A percentile compares a stretch with the other conserved stretches of the same genome.
Evolutionary conservation across 1,139 yeast genomes (phyloP).

Genomic region (Candida glucosophila): DNA sequence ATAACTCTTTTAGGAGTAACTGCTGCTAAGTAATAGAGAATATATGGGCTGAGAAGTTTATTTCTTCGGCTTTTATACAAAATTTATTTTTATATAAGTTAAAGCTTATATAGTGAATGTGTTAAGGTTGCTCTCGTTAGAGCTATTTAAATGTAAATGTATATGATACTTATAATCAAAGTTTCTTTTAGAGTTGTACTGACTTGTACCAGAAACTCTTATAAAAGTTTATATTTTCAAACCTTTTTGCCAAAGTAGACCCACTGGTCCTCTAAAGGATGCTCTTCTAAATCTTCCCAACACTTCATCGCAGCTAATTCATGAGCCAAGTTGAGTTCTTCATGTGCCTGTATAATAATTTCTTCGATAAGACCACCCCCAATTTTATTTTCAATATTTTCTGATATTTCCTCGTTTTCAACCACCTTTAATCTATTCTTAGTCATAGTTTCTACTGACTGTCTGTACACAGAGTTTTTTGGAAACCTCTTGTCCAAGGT

Average conservation of each 20-base stretch:
- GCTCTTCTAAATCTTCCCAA: slow-evolving; percentile 62
- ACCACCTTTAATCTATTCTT: slow-evolving; percentile 62
- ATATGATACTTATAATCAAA: too few species aligned
- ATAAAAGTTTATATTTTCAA: slow-evolving; percentile 13
- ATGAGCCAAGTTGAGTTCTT: slow-evolving; percentile 63
- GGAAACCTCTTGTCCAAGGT: slow-evolving; percentile 58
- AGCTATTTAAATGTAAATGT: too few species aligned
- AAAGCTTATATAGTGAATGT: too few species aligned
- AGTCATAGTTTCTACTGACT: slow-evolving; percentile 68
- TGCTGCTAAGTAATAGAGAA: slow-evolving; percentile 40
- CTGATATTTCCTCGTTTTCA: slow-evolving; percentile 52
- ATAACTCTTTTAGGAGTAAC: slow-evolving; percentile 22
- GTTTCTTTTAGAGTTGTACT: too few species aligned
- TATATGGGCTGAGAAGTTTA: too few species aligned
- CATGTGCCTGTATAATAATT: slow-evolving; percentile 73
- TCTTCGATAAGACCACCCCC: slow-evolving; percentile 86
- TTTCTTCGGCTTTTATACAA: too few species aligned
- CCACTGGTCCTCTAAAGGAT: slow-evolving; percentile 70
- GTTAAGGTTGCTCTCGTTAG: too few species aligned
- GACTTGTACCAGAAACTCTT: too few species aligned
- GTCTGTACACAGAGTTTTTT: slow-evolving; percentile 62
- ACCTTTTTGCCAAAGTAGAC: slow-evolving; percentile 57
- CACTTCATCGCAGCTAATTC: slow-evolving; percentile 60
- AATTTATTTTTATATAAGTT: too few species aligned
- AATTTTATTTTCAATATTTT: slow-evolving; percentile 62